Conservation (phyloP, 345 rosid species). For the Corchorus olitorius region DNA sequence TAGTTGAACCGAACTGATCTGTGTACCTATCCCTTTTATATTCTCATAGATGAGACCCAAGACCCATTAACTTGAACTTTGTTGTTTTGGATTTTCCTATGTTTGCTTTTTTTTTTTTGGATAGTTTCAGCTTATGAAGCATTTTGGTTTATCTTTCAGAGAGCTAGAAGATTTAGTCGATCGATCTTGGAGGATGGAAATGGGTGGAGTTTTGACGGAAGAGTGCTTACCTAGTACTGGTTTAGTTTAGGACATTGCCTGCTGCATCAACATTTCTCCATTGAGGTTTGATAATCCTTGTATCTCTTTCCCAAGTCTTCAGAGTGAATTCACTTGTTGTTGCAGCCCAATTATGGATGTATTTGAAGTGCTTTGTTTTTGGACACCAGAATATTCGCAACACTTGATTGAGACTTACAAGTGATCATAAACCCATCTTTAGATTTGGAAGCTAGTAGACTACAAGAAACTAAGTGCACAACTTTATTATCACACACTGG, state of each 20-base stretch:
- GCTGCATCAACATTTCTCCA: slow-evolving; percentile 12
- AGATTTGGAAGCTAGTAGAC: slow-evolving; percentile 14
- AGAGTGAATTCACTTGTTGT: neutral
- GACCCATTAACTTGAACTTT: slow-evolving; percentile 17
- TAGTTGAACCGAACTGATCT: slow-evolving; percentile 8
- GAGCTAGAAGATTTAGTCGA: slow-evolving; percentile 77
- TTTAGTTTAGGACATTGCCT: slow-evolving; percentile 28
- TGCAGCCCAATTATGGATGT: neutral
- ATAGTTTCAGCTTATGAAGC: slow-evolving; percentile 13
- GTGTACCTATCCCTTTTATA: neutral
- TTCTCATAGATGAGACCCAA: slow-evolving; percentile 11
- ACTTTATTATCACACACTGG: slow-evolving; percentile 39
- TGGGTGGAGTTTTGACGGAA: slow-evolving; percentile 74
- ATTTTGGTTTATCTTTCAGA: slow-evolving; percentile 38
- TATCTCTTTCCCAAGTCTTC: slow-evolving; percentile 7
- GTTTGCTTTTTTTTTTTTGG: neutral
- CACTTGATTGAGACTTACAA: slow-evolving; percentile 18
- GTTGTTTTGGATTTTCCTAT: slow-evolving; percentile 5
- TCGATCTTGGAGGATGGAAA: slow-evolving; percentile 90
- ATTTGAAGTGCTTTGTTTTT: slow-evolving; percentile 11
- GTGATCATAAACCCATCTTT: neutral
- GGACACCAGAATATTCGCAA: neutral
- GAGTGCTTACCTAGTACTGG: slow-evolving; percentile 44
- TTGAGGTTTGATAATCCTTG: slow-evolving; percentile 27
- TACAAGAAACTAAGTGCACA: slow-evolving; percentile 22